phyloP scores from a whole-genome alignment of 306 rosid genomes.

The Luffa aegyptiaca region DNA sequence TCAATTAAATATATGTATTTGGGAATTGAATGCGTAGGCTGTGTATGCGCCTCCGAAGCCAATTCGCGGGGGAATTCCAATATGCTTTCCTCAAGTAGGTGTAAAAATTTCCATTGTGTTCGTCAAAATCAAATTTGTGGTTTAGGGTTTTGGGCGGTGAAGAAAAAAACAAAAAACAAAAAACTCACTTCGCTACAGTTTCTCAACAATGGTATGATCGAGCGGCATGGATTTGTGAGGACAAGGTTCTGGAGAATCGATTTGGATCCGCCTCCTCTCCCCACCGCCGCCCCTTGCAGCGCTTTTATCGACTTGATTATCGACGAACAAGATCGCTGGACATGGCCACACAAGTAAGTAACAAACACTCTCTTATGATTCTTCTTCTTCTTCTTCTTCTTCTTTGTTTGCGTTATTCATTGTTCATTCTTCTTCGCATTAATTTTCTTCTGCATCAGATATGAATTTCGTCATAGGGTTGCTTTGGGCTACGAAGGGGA shows the following conservation, averaged over 20 bases:
- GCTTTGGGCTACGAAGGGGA: slow-evolving; percentile 60
- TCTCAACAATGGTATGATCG: slow-evolving; percentile 44
- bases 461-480: slow-evolving; percentile 62
- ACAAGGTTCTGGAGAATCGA: slow-evolving; percentile 60
- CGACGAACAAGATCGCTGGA: slow-evolving; percentile 42
- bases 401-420: too few species aligned
- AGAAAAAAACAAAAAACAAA: not conserved
- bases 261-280: slow-evolving; percentile 58
- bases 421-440: not conserved
- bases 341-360: slow-evolving; percentile 64
- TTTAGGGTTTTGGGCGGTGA: not conserved
- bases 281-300: slow-evolving; percentile 29
- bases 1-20: too few species aligned
- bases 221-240: slow-evolving; percentile 74
- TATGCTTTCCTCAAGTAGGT: slow-evolving; percentile 76
- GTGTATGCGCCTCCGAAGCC: slow-evolving; percentile 56
- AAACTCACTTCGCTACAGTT: slow-evolving; percentile 35
- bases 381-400: not conserved
- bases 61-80: slow-evolving; percentile 73
- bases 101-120: slow-evolving; percentile 9
- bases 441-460: slow-evolving; percentile 21
- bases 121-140: not conserved
- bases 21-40: slow-evolving; percentile 32
- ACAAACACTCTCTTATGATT: not conserved
- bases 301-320: slow-evolving; percentile 61